Percentiles rank a stretch among this genome's conserved stretches.
Evolutionary conservation across 2,329 filamentous ascomycete species (phyloP).

Genomic region (Ophiocordyceps camponoti-leonardi): DNA sequence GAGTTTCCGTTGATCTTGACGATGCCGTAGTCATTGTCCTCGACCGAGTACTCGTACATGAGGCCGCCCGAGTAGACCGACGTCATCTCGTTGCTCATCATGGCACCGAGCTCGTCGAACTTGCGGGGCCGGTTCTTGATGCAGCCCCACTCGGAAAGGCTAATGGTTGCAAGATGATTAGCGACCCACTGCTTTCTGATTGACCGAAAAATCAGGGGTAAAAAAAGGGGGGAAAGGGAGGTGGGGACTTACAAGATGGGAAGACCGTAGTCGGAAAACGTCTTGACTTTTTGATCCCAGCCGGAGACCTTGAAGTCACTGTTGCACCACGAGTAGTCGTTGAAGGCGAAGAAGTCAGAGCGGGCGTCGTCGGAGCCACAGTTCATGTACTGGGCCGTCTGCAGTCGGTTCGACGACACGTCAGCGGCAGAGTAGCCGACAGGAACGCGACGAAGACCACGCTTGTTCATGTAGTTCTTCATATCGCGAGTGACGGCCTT

Average conservation of each 20-base stretch:
- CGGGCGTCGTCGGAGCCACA: constrained; percentile 72
- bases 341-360: constrained; percentile 79
- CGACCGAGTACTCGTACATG: constrained; percentile 84
- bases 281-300: constrained; percentile 79
- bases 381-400: constrained; percentile 88
- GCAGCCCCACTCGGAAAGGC: constrained; percentile 88
- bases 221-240: neutral
- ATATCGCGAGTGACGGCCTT: constrained; percentile 68
- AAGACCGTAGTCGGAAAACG: constrained; percentile 71
- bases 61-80: constrained; percentile 86
- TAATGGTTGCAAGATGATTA: constrained; percentile 4
- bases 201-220: neutral
- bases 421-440: constrained; percentile 68
- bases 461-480: constrained; percentile 48
- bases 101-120: constrained; percentile 61
- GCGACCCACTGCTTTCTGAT: neutral
- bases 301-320: constrained; percentile 53
- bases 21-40: constrained; percentile 65
- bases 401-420: constrained; percentile 66
- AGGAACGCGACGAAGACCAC: constrained; percentile 47
- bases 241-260: constrained; percentile 61
- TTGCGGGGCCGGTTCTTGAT: constrained; percentile 55
- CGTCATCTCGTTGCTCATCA: constrained; percentile 77
- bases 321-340: constrained; percentile 80
- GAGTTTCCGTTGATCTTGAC: constrained; percentile 42